phyloP scores from a whole-genome alignment of 2,329 filamentous ascomycete genomes.

The Zasmidium angulare region DNA sequence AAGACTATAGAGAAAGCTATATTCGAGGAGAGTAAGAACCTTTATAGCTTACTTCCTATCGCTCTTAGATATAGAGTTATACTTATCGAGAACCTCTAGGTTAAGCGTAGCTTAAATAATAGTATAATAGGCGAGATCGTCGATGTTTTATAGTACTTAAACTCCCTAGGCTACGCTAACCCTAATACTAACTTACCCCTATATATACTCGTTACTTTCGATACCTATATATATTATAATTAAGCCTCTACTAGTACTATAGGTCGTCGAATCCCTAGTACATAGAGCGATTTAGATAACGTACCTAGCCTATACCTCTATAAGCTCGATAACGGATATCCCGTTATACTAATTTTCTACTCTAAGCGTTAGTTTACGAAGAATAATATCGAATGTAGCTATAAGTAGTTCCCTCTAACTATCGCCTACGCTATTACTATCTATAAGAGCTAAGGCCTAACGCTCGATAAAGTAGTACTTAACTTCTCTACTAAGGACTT shows the following conservation, averaged over 20 bases:
- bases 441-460: constrained; percentile 1
- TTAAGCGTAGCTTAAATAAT: background rate
- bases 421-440: constrained; percentile 1
- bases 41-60: background rate
- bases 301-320: background rate
- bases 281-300: background rate
- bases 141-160: background rate
- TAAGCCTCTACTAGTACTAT: background rate
- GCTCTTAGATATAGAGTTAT: background rate
- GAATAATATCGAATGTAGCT: background rate
- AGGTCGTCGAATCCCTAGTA: background rate
- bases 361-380: too few species aligned
- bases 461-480: background rate
- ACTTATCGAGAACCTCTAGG: background rate
- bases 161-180: background rate
- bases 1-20: background rate
- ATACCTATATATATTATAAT: background rate
- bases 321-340: too few species aligned
- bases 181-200: background rate
- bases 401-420: background rate
- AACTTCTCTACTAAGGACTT: background rate
- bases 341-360: too few species aligned
- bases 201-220: background rate
- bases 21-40: background rate
- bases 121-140: background rate